These are phyloP conservation scores for Trichoderma lentiforme DNA, from an alignment of 2,329 filamentous ascomycete genomes.

Conservation along the genomic window DNA sequence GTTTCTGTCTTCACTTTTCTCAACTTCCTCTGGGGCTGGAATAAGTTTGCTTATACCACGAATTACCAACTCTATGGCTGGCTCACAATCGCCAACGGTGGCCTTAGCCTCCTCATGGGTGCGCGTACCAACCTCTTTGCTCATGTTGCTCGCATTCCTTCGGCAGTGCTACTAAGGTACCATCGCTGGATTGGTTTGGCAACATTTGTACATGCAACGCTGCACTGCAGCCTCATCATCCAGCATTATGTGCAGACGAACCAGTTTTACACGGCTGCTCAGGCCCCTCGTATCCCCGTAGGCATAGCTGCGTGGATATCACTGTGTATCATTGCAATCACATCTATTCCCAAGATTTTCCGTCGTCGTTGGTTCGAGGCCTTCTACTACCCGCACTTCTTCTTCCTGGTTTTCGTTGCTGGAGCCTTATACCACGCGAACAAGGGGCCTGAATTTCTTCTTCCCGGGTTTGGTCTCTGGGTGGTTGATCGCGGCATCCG, in stretches of 20 bases:
- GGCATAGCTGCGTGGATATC: conserved; percentile 24
- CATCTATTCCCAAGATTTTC: conserved; percentile 20
- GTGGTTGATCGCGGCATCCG: background rate
- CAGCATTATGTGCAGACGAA: conserved; percentile 24
- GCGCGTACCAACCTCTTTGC: conserved; percentile 25
- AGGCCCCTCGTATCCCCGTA: conserved; percentile 21
- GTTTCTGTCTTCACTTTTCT: conserved; percentile 23
- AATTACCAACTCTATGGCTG: conserved; percentile 30
- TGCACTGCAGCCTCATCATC: conserved; percentile 24
- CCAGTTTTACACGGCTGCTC: conserved; percentile 21
- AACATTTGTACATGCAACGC: conserved; percentile 21
- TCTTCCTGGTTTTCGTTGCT: background rate
- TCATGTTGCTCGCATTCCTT: background rate
- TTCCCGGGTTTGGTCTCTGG: background rate
- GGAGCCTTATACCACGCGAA: background rate
- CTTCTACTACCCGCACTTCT: background rate
- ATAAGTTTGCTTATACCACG: conserved; percentile 24
- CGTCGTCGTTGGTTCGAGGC: background rate
- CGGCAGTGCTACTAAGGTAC: background rate
- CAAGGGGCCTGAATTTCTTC: background rate
- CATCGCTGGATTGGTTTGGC: background rate
- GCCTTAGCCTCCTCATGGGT: conserved; percentile 25
- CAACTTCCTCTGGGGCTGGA: conserved; percentile 25
- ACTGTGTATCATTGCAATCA: conserved; percentile 23
- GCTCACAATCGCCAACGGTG: conserved; percentile 28